Evolutionary conservation across 2,329 filamentous ascomycete species (phyloP).

Genomic region (Pseudogymnoascus sp.): DNA sequence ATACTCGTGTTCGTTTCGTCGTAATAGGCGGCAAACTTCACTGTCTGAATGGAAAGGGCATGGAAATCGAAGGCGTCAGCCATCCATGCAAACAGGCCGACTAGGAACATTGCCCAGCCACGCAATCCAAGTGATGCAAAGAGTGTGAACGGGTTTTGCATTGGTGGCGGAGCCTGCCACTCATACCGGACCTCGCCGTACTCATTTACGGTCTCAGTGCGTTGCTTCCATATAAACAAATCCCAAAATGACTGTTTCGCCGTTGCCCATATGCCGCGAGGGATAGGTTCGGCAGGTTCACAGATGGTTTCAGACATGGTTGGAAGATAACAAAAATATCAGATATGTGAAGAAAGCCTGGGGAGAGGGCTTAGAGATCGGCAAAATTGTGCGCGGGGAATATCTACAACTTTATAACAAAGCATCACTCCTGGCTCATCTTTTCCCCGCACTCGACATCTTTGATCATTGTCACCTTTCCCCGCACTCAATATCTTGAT

Average conservation of each 20-base stretch:
- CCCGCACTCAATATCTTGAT: not conserved
- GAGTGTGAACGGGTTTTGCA: constrained; percentile 62
- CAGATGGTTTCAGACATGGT: not conserved
- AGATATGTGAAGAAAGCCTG: not conserved
- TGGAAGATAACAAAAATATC: not conserved
- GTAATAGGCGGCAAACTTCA: constrained; percentile 53
- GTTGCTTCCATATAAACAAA: constrained; percentile 66
- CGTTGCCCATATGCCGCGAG: constrained; percentile 55
- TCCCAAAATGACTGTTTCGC: constrained; percentile 57
- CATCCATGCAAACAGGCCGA: constrained; percentile 69
- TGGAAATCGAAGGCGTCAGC: constrained; percentile 80
- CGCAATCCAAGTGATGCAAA: constrained; percentile 52
- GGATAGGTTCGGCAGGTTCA: constrained; percentile 54
- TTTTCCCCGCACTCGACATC: not conserved
- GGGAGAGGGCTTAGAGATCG: not conserved
- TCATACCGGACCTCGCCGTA: constrained; percentile 58
- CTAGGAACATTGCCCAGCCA: constrained; percentile 66
- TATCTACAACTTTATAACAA: not conserved
- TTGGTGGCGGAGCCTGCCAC: constrained; percentile 57
- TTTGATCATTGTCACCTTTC: not conserved
- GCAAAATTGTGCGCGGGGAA: not conserved
- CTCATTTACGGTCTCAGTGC: constrained; percentile 57
- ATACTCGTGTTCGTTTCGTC: constrained; percentile 38
- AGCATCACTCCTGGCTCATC: not conserved
- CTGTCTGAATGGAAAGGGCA: constrained; percentile 69